A percentile compares a stretch with the other conserved stretches of the same genome.
phyloP scores from a whole-genome alignment of 2,329 filamentous ascomycete species.

The Drechslera avenae region DNA sequence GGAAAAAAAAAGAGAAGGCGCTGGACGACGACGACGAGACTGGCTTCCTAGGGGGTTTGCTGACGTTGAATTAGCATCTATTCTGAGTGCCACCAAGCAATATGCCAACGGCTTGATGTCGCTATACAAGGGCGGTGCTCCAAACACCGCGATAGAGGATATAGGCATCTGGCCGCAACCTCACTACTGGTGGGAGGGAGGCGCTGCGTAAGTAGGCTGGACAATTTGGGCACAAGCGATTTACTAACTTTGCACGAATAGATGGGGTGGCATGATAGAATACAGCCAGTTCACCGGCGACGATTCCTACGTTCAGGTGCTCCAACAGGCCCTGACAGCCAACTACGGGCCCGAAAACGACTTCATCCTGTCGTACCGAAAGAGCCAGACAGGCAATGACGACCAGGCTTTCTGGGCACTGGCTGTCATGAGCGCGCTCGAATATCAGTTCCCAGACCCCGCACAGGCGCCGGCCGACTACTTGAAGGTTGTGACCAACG shows the following conservation, averaged over 20 bases:
- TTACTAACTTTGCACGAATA: too few relatives aligned
- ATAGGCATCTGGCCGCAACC: constrained; percentile 51
- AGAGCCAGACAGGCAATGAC: constrained; percentile 64
- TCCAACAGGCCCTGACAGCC: constrained; percentile 51
- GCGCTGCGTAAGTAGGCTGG: constrained; percentile 26
- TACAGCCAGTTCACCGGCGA: constrained; percentile 56
- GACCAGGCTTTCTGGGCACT: constrained; percentile 78
- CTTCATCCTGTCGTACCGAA: constrained; percentile 52
- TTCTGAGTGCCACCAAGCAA: constrained; percentile 33
- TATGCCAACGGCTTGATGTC: constrained; percentile 46
- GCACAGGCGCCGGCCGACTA: constrained; percentile 55
- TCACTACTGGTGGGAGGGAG: constrained; percentile 56
- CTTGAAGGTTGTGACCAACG: constrained; percentile 69
- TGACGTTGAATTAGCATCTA: constrained; percentile 24
- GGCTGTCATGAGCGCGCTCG: constrained; percentile 69
- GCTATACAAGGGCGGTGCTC: constrained; percentile 41
- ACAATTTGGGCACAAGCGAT: too few relatives aligned
- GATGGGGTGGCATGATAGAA: constrained; percentile 49
- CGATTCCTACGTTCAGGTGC: constrained; percentile 48
- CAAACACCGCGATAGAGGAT: constrained; percentile 28
- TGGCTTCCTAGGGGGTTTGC: too few relatives aligned
- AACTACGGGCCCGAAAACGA: constrained; percentile 51
- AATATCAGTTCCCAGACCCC: constrained; percentile 69
- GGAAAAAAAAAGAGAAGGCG: too few relatives aligned
- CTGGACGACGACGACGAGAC: too few relatives aligned